Conservation (phyloP, 2,329 filamentous ascomycete genomes). For the Sclerotinia spermophila region DNA sequence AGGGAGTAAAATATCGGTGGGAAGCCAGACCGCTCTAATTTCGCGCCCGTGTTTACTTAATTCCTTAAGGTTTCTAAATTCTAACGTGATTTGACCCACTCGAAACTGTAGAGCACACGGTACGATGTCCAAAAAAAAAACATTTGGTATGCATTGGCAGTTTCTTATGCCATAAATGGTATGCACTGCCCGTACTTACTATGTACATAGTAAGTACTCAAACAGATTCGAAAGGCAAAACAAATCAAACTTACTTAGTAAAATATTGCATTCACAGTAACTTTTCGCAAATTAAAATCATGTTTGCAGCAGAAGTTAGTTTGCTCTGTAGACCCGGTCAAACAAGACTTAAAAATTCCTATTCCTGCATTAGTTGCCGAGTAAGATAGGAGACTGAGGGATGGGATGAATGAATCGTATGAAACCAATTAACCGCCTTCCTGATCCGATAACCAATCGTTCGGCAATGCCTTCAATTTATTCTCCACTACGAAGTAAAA, state of each 20-base stretch:
- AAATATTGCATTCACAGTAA: conserved; percentile 3
- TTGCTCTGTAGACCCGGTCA: not conserved
- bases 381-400: conserved; percentile 4
- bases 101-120: not conserved
- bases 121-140: not conserved
- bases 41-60: too few relatives aligned
- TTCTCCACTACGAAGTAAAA: conserved; percentile 12
- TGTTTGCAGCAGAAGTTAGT: not conserved
- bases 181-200: not conserved
- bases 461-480: conserved; percentile 7
- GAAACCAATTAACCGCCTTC: conserved; percentile 5
- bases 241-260: conserved; percentile 1
- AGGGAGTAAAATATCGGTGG: conserved; percentile 3
- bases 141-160: not conserved
- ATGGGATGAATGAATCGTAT: conserved; percentile 15
- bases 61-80: too few relatives aligned
- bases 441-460: conserved; percentile 14
- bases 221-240: not conserved
- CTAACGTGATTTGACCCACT: not conserved
- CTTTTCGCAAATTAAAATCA: conserved; percentile 11
- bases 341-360: not conserved
- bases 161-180: not conserved
- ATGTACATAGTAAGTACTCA: not conserved
- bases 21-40: conserved; percentile 9
- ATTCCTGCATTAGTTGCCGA: not conserved